These are phyloP conservation scores for Mrakiaceae sp. DNA, from an alignment of 1,284 basidiomycete genomes.

Conservation along the genomic window DNA sequence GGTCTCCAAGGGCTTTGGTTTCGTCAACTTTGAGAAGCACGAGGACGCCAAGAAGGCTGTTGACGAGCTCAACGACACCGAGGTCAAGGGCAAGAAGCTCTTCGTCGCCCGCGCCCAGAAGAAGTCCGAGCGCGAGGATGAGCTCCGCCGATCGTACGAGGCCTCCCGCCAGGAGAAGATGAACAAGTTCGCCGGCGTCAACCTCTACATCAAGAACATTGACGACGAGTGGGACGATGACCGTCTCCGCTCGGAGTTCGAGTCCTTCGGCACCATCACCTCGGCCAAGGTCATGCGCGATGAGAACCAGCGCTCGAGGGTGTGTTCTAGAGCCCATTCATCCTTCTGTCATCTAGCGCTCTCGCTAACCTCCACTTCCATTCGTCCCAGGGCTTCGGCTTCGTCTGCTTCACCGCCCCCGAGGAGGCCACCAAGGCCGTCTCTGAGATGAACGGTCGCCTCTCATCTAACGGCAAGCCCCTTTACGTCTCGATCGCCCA, in stretches of 20 bases:
- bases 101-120: constrained; percentile 97
- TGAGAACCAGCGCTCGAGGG: constrained; percentile 51
- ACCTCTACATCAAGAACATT: constrained; percentile 98
- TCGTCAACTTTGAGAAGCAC: constrained; percentile 92
- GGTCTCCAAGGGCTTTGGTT: constrained; percentile 87
- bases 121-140: constrained; percentile 96
- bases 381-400: constrained; percentile 88
- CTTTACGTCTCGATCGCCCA: constrained; percentile 98
- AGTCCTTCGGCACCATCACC: constrained; percentile 93
- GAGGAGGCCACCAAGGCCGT: constrained; percentile 99
- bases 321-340: constrained; percentile 5
- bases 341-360: not conserved
- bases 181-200: constrained; percentile 97
- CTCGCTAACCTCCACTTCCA: not conserved
- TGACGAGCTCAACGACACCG: constrained; percentile 78
- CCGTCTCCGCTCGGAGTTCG: constrained; percentile 87
- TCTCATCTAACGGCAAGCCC: constrained; percentile 88
- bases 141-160: constrained; percentile 88
- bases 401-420: constrained; percentile 97
- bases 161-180: constrained; percentile 94
- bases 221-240: constrained; percentile 87
- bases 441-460: constrained; percentile 99
- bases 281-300: constrained; percentile 99
- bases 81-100: constrained; percentile 78
- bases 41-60: constrained; percentile 87